Base-by-base conservation (phyloP, 768 basidiomycete genomes). In the Rhodocollybia butyracea region DNA sequence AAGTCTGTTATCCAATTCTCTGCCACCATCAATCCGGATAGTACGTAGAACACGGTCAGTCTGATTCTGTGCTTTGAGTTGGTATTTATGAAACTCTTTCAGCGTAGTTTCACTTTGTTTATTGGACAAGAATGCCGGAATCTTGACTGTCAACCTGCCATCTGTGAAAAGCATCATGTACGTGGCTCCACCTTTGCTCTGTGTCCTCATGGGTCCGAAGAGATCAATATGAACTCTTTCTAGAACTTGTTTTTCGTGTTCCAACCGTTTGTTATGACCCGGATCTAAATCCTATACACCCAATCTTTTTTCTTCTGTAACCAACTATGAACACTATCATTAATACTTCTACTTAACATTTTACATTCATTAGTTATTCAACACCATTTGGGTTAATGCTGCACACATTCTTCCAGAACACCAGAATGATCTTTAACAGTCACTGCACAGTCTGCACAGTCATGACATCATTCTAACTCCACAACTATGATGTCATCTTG, bases 161-260 rank as follows among this genome's bases (percentile, higher is more conserved):
- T 71, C 65, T 0, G 59, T 60, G 0, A 66, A 53, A 0, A 63
- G 26, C 52, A 73, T 64, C 42, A 69, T 61, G 38, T 71, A 68
- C 0, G 22, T 11, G 0, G 57, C 56, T 0, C 65, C 64, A 5
- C 64, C 61, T 0, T 51, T 43, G 0, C 59, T 67, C 12, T 48
- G 40, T 2, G 59, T 51, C 1, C 60, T 51, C 1, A 61, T 36
- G 3, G 62, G 67, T 21, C 67, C 64, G 61, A 60, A 70, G 0
- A 71, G 30, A 40, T 72, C 65, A 21, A 62, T 61, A 22, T 66
- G 60, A 1, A 63, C 58, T 3, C 59, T 40, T 11, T 64, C 59
- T 1, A 66, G 59, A 0, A 57, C 34, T 11, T 62, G 57, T 0
- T 19, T 57, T 46, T 67, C 62, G 11, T 52, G 60, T 3, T 24